Evolutionary conservation across 441 rosid genomes (phyloP), one percentile per base, ranked within the genome.

Genomic region (Dalechampia spathulata): DNA sequence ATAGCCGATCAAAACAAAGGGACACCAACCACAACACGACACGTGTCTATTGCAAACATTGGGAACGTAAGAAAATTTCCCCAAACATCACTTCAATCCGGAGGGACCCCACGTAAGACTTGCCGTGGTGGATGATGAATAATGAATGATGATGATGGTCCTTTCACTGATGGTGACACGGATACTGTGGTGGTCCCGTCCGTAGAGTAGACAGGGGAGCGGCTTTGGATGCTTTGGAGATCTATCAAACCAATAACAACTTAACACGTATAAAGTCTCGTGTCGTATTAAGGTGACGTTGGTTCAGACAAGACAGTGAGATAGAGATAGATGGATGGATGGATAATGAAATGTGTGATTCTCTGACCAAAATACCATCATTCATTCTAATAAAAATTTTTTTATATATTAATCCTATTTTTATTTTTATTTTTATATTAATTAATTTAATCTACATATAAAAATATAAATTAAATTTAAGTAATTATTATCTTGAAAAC

Each of bases 101-200:
- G 22, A 43, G 26, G 38, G 22, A 14, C 7, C 15, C 2, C 5
- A 23, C 10, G 22, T 34, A 39, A 36, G 25, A 30, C 4, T 36
- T 47, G 36, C 46, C 62, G 53, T 58, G 62, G 25, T 6, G 4
- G 54, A 48, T 5, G 46, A 37, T 42, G 41, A 56, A 17, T 13
- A 44, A 36, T 17, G 50, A 8, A 32, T 43, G 36, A 19, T 19
- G 44, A 21, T 36, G 34, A 21, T 38, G 37, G 40, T 63, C 46
- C 57, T 66, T 53, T 42, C 2, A 61, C 41, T 46, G 72, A 78
- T 52, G 40, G 62, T 21, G 75, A 72, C 74, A 55, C 54, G 32
- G 60, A 70, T 52, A 42, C 69, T 47, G 26, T 12, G 42, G 72
- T 75, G 72, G 78, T 71, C 76, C 80, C 65, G 51, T 10, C 1